Evolutionary conservation across 2,329 filamentous ascomycete species (phyloP).

Genomic region (Alternaria alternata): DNA sequence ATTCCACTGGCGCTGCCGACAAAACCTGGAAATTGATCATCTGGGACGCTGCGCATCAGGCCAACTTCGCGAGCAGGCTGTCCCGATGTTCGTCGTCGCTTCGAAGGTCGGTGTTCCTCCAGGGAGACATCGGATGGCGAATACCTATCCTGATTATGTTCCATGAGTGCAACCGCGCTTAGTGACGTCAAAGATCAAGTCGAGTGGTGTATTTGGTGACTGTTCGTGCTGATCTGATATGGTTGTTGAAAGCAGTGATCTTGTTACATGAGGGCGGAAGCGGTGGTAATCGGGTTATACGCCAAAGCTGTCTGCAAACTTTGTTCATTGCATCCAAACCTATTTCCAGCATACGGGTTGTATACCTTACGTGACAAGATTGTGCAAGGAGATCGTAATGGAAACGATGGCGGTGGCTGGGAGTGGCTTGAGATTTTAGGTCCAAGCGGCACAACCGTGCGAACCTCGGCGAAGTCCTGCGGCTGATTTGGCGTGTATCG

Average conservation of each 20-base stretch:
- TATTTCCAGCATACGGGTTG: neutral
- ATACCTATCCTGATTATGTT: constrained; percentile 12
- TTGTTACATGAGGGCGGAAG: neutral
- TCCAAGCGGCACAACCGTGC: neutral
- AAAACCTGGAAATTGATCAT: constrained; percentile 61
- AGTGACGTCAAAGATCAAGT: neutral
- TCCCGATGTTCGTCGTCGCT: constrained; percentile 25
- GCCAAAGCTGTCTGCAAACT: neutral
- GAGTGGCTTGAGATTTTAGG: neutral
- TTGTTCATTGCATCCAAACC: neutral
- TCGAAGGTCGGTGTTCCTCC: constrained; percentile 15
- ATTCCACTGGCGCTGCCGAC: constrained; percentile 67
- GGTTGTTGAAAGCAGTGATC: neutral
- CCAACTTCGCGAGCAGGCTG: constrained; percentile 53
- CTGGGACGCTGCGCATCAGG: constrained; percentile 61
- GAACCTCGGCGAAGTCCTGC: neutral
- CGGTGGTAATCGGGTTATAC: neutral
- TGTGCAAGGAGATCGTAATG: neutral
- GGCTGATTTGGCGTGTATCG: neutral
- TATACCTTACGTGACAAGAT: neutral
- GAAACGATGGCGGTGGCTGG: neutral
- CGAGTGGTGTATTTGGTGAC: neutral
- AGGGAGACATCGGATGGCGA: neutral
- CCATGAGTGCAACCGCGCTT: constrained; percentile 8
- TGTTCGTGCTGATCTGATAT: neutral